These are phyloP conservation scores for Gossypium ekmanianum DNA, from an alignment of 345 rosid species.

Conservation along the genomic window DNA sequence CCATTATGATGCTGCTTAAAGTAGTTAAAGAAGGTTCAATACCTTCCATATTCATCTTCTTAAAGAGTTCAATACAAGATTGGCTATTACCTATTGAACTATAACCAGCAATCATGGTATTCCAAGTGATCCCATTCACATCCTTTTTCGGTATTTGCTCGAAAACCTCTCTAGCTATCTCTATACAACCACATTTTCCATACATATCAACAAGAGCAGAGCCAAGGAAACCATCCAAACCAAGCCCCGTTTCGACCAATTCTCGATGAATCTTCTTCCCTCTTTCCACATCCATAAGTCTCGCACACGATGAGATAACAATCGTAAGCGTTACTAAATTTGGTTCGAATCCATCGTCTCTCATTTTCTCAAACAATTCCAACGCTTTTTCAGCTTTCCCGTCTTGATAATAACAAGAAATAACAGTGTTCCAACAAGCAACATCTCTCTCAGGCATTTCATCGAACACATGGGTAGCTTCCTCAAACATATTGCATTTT, in stretches of 20 bases:
- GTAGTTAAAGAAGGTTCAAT: conserved; percentile 49
- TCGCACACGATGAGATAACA: conserved; percentile 50
- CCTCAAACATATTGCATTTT: conserved; percentile 33
- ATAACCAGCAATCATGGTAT: conserved; percentile 53
- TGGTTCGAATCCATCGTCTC: conserved; percentile 49
- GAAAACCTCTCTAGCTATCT: conserved; percentile 51
- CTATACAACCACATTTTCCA: conserved; percentile 58
- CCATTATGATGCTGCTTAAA: conserved; percentile 48
- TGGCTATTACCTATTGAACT: conserved; percentile 43
- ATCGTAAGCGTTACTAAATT: conserved; percentile 54
- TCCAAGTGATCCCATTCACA: conserved; percentile 59
- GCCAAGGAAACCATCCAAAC: conserved; percentile 45
- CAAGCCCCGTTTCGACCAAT: conserved; percentile 28
- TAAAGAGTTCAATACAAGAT: conserved; percentile 48
- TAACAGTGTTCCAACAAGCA: conserved; percentile 62
- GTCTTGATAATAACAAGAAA: conserved; percentile 63
- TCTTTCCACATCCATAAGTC: conserved; percentile 57
- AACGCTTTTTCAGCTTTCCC: conserved; percentile 58
- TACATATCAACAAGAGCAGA: conserved; percentile 79
- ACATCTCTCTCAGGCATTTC: conserved; percentile 72
- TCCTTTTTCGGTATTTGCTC: conserved; percentile 40
- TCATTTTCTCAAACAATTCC: conserved; percentile 51
- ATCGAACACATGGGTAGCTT: conserved; percentile 47
- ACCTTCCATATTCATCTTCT: conserved; percentile 54
- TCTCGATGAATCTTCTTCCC: conserved; percentile 59